Conservation (phyloP, 495 filamentous ascomycete species). For the Cudoniella acicularis region DNA sequence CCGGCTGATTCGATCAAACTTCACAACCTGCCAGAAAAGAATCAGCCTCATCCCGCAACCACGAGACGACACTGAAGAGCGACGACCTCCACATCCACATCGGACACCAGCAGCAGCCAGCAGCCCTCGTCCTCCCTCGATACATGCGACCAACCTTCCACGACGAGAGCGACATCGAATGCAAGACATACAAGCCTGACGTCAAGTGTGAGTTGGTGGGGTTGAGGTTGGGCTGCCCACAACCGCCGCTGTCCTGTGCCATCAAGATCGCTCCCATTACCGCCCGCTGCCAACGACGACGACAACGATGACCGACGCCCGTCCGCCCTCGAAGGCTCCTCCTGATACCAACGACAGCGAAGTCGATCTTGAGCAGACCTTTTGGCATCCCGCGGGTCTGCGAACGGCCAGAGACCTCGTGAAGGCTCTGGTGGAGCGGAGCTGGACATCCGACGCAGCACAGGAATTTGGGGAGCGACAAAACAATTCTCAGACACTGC, state of each 20-base stretch:
- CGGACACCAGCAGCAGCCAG: no score
- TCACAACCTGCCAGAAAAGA: not conserved
- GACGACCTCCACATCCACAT: no score
- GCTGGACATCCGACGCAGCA: no score
- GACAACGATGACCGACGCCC: conserved; percentile 10
- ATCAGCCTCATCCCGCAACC: not conserved
- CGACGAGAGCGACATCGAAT: not conserved
- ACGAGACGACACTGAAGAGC: not conserved
- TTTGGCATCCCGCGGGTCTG: conserved; percentile 19
- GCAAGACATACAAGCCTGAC: conserved; percentile 1
- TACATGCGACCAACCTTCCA: not conserved
- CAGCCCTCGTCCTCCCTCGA: not conserved
- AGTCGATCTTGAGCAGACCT: conserved; percentile 12
- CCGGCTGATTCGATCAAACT: no score
- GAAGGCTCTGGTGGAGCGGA: not conserved
- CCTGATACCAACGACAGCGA: conserved; percentile 1
- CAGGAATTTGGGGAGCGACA: not conserved
- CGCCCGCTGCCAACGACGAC: not conserved
- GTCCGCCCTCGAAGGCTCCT: not conserved
- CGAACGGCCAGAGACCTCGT: conserved; percentile 18
- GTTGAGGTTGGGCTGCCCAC: not conserved
- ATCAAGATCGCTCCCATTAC: not conserved
- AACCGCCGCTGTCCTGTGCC: not conserved
- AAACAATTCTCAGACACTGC: not conserved
- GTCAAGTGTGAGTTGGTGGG: conserved; percentile 1